Conservation (phyloP, 441 rosid species). For the Populus hybrid region DNA sequence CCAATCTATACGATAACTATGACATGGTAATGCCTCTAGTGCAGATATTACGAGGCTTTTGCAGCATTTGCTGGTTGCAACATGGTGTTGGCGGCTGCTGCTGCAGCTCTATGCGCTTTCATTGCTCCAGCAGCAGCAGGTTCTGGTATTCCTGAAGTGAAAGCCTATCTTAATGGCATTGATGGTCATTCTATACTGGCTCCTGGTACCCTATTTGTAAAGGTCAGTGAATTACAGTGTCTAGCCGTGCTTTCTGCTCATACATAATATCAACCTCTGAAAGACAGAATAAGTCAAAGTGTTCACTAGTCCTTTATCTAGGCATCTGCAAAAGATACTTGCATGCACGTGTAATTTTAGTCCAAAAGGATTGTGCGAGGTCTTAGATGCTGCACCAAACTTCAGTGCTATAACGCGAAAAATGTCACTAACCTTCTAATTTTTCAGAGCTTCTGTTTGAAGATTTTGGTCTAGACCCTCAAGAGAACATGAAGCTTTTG, state of each 20-base stretch:
- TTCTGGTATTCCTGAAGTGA: constrained; percentile 97
- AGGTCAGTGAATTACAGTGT: constrained; percentile 35
- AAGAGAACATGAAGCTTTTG: too few relatives aligned
- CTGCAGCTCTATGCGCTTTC: constrained; percentile 77
- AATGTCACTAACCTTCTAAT: too few relatives aligned
- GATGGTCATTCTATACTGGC: constrained; percentile 89
- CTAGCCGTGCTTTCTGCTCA: too few relatives aligned
- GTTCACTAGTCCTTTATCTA: too few relatives aligned
- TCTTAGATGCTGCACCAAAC: too few relatives aligned
- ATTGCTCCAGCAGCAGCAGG: constrained; percentile 31
- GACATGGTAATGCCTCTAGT: constrained; percentile 15
- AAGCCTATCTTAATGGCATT: constrained; percentile 93
- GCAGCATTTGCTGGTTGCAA: constrained; percentile 58
- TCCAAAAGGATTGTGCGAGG: too few relatives aligned
- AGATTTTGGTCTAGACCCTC: background rate
- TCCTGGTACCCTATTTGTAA: constrained; percentile 86
- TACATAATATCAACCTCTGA: too few relatives aligned
- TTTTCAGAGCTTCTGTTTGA: too few relatives aligned
- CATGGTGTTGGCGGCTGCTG: constrained; percentile 56
- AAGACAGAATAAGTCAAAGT: too few relatives aligned
- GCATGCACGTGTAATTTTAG: too few relatives aligned
- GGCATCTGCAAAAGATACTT: too few relatives aligned
- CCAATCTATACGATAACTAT: background rate
- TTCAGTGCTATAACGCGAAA: too few relatives aligned
- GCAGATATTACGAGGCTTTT: constrained; percentile 80